Conservation (phyloP, 768 basidiomycete species). For the Russula dissimulans region DNA sequence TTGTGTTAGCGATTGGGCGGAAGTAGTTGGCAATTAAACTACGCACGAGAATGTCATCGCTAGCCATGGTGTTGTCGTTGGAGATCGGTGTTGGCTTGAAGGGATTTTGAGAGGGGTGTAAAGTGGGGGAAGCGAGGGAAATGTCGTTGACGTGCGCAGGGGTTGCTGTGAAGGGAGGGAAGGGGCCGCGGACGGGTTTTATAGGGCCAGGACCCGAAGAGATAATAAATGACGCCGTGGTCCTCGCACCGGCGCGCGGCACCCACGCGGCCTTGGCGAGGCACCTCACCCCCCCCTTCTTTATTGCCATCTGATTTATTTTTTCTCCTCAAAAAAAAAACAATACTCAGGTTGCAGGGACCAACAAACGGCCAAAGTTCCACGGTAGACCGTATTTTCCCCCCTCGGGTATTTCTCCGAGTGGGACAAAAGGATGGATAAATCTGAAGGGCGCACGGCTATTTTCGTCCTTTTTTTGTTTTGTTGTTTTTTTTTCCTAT, state of each 20-base stretch:
- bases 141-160: background rate
- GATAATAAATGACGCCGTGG: constrained; percentile 2
- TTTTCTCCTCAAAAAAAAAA: background rate
- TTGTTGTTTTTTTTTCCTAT: background rate
- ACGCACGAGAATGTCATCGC: too few relatives aligned
- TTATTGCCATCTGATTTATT: background rate
- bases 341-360: too few relatives aligned
- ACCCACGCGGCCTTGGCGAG: constrained; percentile 14
- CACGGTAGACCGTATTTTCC: background rate
- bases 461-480: background rate
- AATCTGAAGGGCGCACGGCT: background rate
- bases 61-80: background rate
- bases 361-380: background rate
- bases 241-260: background rate
- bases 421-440: background rate
- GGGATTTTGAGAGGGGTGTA: background rate
- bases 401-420: background rate
- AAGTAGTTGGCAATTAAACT: too few relatives aligned
- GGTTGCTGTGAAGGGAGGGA: background rate
- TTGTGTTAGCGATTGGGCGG: too few relatives aligned
- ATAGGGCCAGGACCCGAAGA: background rate
- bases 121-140: background rate
- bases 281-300: background rate
- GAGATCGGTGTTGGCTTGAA: background rate
- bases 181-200: constrained; percentile 6